These are phyloP conservation scores for Nigrospora sphaerica DNA, from an alignment of 2,329 filamentous ascomycete species.

Conservation along the genomic window DNA sequence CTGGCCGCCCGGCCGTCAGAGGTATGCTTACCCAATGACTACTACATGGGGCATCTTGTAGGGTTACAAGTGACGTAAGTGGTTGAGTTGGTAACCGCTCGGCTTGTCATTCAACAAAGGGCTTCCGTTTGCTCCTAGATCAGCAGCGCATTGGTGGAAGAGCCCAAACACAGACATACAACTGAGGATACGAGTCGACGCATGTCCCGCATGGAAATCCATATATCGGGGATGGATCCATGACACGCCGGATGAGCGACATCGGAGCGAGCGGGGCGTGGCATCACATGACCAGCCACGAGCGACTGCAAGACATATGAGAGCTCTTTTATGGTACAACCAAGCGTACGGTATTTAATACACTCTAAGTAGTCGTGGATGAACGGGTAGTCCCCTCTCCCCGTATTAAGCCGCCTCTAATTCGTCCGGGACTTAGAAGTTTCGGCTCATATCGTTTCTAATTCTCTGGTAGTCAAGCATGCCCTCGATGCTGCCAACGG, in stretches of 20 bases:
- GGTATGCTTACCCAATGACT: no score
- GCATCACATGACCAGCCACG: background rate
- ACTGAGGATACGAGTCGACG: background rate
- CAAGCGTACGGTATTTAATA: conserved; percentile 47
- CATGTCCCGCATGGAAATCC: background rate
- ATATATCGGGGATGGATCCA: background rate
- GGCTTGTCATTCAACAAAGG: no score
- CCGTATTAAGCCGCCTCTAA: conserved; percentile 11
- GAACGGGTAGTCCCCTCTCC: conserved; percentile 29
- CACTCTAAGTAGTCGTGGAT: conserved; percentile 35
- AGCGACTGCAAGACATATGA: conserved; percentile 14
- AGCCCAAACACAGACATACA: background rate
- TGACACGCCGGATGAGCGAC: background rate
- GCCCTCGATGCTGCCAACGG: conserved; percentile 88
- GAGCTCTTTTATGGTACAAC: conserved; percentile 45
- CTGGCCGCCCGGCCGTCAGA: no score
- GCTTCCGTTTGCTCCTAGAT: background rate
- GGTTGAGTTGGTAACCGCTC: no score
- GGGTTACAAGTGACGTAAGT: no score
- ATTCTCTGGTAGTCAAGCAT: conserved; percentile 71
- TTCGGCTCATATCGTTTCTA: conserved; percentile 82
- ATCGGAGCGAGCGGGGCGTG: background rate
- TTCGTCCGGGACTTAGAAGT: conserved; percentile 39
- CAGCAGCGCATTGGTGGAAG: background rate
- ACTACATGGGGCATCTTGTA: no score